A percentile compares a stretch with the other conserved stretches of the same genome.
phyloP scores from a whole-genome alignment of 208 protist genomes.

The Balamuthia mandrillaris region DNA sequence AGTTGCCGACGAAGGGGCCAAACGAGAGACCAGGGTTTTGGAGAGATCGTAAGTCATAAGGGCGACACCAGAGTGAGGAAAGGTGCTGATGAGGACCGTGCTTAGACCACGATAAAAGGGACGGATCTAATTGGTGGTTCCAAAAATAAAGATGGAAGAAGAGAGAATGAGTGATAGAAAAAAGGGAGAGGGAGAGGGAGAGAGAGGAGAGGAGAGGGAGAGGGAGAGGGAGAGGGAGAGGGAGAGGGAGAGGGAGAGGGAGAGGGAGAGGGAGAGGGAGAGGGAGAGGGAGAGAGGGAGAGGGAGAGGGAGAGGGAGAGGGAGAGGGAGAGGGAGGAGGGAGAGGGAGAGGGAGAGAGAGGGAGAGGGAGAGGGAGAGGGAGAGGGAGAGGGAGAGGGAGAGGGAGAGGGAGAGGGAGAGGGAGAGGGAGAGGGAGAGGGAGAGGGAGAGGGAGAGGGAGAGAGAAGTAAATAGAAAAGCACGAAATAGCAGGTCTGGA shows the following conservation, averaged over 20 bases:
- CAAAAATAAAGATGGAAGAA: neutral
- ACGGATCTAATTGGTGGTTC: neutral
- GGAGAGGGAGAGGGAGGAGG: neutral
- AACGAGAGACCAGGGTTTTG: neutral
- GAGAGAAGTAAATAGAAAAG: no score
- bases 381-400: neutral
- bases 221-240: neutral
- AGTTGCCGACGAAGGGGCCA: neutral
- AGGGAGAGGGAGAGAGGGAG: neutral
- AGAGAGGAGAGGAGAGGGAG: neutral
- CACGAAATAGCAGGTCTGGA: no score
- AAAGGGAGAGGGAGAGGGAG: neutral
- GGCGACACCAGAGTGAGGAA: slow-evolving; percentile 52
- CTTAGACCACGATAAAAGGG: slow-evolving; percentile 51
- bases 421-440: neutral
- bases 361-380: neutral
- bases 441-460: no score
- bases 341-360: neutral
- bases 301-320: neutral
- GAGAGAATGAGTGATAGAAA: neutral
- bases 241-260: no score
- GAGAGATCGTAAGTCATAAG: slow-evolving; percentile 48
- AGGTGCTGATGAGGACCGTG: slow-evolving; percentile 38
- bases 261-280: neutral
- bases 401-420: neutral